Conservation (phyloP, 2,329 filamentous ascomycete species). For the Trematosphaeria pertusa region DNA sequence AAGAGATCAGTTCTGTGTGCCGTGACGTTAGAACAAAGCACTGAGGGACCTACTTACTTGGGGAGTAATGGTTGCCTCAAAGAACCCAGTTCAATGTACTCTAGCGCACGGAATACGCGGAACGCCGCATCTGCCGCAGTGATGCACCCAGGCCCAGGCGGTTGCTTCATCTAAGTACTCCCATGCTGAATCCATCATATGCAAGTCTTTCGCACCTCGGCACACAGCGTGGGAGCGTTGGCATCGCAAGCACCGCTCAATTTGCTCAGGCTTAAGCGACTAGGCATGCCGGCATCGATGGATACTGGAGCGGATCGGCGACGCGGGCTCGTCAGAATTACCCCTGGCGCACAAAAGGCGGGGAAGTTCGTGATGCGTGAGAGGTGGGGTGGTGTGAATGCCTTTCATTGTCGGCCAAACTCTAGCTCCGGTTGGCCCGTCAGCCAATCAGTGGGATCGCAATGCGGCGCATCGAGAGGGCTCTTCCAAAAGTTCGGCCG, state of each 20-base stretch:
- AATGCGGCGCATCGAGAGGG: background rate
- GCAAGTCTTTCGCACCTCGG: background rate
- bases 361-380: constrained; percentile 17
- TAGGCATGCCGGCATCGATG: background rate
- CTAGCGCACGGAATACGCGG: too few relatives aligned
- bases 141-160: too few relatives aligned
- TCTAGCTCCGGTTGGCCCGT: background rate
- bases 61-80: background rate
- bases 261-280: too few relatives aligned
- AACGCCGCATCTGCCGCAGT: too few relatives aligned
- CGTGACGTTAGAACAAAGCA: constrained; percentile 2
- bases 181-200: background rate
- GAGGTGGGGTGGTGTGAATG: constrained; percentile 3
- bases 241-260: too few relatives aligned
- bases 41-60: constrained; percentile 5
- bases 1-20: background rate
- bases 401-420: background rate
- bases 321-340: too few relatives aligned
- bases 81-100: constrained; percentile 1
- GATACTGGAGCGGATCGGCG: background rate
- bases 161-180: too few relatives aligned
- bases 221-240: too few relatives aligned
- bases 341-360: constrained; percentile 16
- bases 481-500: background rate
- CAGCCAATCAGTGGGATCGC: too few relatives aligned